Evolutionary conservation across 352 stramenopile species (phyloP), one percentile per base, ranked within the genome.

Genomic region (Phytophthora colocasiae): DNA sequence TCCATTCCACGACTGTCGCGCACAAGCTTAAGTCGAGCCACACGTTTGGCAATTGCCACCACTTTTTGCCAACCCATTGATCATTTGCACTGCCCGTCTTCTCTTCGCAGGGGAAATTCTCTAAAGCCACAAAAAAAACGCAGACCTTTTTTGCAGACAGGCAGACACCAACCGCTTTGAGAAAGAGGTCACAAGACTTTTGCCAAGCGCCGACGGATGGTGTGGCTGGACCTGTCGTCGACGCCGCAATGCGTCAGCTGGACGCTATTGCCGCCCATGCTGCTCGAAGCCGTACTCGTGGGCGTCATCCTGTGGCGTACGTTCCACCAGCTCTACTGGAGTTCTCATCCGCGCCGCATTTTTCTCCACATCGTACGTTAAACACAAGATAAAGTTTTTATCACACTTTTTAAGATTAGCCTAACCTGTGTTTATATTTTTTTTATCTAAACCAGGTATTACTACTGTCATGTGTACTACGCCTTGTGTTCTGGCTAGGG

Each of bases 261-360:
- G 77, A 22, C 63, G 41, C 56, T 88, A 45, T 46, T 88, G 63
- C 75, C 77, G 56, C 79, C 78, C 47, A 57, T 89, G 54, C 34
- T 80, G 48, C 63, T 90, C 36, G 83, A 92, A 41, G 50, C 46
- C 27, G 54, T 73, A 31, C 71, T 90, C 5, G 41, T 67, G 7
- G 47, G 60, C 26, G 61, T 76, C 26, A 78, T 87, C 24, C 53
- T 89, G 19, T 92, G 83, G 83, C 81, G 83, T 19, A 75, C 70
- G 3, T 70, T 66, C 27, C 81, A 90, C 65, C 83, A 92, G 19
- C 58, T 88, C 49, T 85, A 83, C 58, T 92, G 79, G 77, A 74
- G 70, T 39, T 84, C 71, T 10, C 83, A 90, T 45, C 77, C 75
- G 39, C 72, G 83, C 5, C 81, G 83, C 31, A 63, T 92, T 27